Evolutionary conservation across 2,329 filamentous ascomycete genomes (phyloP), one percentile per base, ranked within the genome.

Genomic region (Bipolaris cookei): DNA sequence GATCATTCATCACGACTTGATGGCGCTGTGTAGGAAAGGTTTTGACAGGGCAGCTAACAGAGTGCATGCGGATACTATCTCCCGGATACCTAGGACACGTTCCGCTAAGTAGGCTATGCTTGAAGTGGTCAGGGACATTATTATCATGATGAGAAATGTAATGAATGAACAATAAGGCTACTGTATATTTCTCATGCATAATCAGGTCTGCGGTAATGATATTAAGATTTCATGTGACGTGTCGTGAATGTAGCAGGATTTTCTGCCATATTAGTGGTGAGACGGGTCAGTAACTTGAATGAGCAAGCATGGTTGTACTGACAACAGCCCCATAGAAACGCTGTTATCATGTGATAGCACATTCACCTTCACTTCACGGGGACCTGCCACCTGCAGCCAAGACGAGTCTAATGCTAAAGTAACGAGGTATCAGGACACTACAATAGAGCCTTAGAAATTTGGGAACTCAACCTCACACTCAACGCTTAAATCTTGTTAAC

Each of bases 21-120:
- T 62, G 51, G 39, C 44, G 13, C 23, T 52, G 32, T 41, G 55
- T 8, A 54, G 35, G 16, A n/a, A 37, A 1, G 59, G 61, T 0
- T 62, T 64, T 30, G 16, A 54, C 14, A 44, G 39, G 25, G 38
- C 20, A 13, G 51, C 48, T 8, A 2, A n/a, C n/a, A 16, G 34
- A 42, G 18, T 48, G 14, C 46, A 34, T n/a, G n/a, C 30, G 13
- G 10, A 18, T 3, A 11, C 20, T 8, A 30, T 10, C 16, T 10
- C 25, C 6, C 30, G 14, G n/a, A 25, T 18, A 1, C 13, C 10
- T 6, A 28, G 20, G 25, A 18, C 6, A 3, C 5, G 5, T 28
- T 30, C 41, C 16, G 1, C 14, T 3, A 13, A 18, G 23, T 30
- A 30, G 18, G 5, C 14, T 23, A 2, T 2, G 13, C 6, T 25